Evolutionary conservation across 768 basidiomycete genomes (phyloP).

Genomic region (Rubroboletus pulcherrimus): DNA sequence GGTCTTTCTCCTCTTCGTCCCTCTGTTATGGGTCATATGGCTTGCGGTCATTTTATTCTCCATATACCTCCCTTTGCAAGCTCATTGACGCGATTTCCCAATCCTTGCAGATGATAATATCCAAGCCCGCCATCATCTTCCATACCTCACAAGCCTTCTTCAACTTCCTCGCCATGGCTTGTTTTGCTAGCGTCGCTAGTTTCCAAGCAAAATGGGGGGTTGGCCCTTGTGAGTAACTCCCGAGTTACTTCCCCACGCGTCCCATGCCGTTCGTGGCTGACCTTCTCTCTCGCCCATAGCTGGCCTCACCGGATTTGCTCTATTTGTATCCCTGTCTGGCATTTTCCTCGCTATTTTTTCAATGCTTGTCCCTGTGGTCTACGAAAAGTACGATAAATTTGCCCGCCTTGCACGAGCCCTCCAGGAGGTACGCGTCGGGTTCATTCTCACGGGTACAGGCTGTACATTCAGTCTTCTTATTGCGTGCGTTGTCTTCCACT

Average conservation of each 20-base stretch:
- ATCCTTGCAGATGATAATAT: slow-evolving; percentile 71
- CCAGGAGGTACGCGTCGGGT: slow-evolving; percentile 76
- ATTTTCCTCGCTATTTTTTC: slow-evolving; percentile 74
- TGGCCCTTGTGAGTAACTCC: slow-evolving; percentile 70
- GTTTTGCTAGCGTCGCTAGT: slow-evolving; percentile 82
- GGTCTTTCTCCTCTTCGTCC: slow-evolving; percentile 62
- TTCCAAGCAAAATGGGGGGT: slow-evolving; percentile 86
- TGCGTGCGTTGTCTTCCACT: slow-evolving; percentile 51
- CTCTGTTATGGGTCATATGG: slow-evolving; percentile 62
- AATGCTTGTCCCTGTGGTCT: slow-evolving; percentile 71
- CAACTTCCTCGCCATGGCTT: slow-evolving; percentile 89
- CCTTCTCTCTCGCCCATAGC: slow-evolving; percentile 43
- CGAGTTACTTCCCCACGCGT: neutral
- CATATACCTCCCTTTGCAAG: slow-evolving; percentile 1
- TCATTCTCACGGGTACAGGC: slow-evolving; percentile 78
- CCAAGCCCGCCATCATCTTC: slow-evolving; percentile 76
- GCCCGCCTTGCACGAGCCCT: slow-evolving; percentile 74
- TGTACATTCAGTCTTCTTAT: slow-evolving; percentile 65
- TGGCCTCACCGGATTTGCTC: slow-evolving; percentile 79
- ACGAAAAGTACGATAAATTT: slow-evolving; percentile 83
- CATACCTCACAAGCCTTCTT: slow-evolving; percentile 83
- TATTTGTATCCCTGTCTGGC: slow-evolving; percentile 72
- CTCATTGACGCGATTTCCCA: slow-evolving; percentile 16
- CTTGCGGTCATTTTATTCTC: slow-evolving; percentile 54
- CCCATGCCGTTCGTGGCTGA: slow-evolving; percentile 11